Evolutionary conservation across 148 eudicot genomes (phyloP).

Genomic region (Fagopyrum tataricum): DNA sequence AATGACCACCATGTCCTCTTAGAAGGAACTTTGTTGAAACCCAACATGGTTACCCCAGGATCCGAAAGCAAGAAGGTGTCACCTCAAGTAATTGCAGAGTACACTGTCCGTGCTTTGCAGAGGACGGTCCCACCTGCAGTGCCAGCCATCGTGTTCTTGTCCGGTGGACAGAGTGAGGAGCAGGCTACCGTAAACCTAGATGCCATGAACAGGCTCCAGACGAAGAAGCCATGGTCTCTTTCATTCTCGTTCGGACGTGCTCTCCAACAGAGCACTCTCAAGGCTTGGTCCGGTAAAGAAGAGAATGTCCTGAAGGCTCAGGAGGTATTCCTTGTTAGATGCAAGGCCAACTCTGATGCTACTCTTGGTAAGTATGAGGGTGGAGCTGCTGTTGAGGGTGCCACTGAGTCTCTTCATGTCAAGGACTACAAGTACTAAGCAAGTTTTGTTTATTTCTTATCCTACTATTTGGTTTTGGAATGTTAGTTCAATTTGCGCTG

Average conservation of each 20-base stretch:
- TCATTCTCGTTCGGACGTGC: constrained; percentile 94
- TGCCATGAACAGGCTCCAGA: constrained; percentile 80
- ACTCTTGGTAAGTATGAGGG: constrained; percentile 82
- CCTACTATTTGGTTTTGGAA: neutral
- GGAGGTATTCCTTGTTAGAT: constrained; percentile 56
- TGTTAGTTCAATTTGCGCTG: neutral
- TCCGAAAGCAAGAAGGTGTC: constrained; percentile 71
- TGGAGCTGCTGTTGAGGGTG: constrained; percentile 60
- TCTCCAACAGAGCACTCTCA: constrained; percentile 86
- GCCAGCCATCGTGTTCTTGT: constrained; percentile 87
- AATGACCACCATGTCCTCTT: constrained; percentile 90
- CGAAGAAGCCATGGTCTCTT: constrained; percentile 88
- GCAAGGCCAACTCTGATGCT: constrained; percentile 90
- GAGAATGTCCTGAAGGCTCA: constrained; percentile 76
- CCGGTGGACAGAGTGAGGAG: constrained; percentile 98
- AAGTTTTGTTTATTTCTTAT: constrained; percentile 10
- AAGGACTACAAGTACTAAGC: constrained; percentile 90
- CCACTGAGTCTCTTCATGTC: constrained; percentile 83
- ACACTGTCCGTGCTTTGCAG: constrained; percentile 78
- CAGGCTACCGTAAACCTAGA: constrained; percentile 82
- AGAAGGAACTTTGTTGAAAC: constrained; percentile 83
- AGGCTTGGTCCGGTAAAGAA: constrained; percentile 79
- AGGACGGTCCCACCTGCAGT: constrained; percentile 88
- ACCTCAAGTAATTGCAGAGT: constrained; percentile 72
- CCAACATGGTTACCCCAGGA: constrained; percentile 96